Evolutionary conservation across 2,329 filamentous ascomycete species (phyloP).

Genomic region (Graphilbum fragrans): DNA sequence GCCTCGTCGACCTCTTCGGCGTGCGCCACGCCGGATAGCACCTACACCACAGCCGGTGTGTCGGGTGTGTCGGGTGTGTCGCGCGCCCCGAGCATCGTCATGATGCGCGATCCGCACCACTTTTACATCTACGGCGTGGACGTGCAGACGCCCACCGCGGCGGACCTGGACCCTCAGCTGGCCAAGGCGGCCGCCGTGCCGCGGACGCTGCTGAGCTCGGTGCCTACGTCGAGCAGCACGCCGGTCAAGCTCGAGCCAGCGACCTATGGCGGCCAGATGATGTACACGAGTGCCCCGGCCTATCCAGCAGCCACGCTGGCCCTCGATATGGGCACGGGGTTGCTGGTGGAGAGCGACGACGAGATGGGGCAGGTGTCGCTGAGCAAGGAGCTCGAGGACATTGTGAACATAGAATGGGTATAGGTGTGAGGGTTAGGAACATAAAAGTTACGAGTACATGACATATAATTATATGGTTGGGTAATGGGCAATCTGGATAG

Average conservation of each 20-base stretch:
- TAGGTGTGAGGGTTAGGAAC: too few relatives aligned
- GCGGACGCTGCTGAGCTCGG: too few relatives aligned
- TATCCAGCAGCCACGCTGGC: not conserved
- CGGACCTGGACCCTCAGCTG: too few relatives aligned
- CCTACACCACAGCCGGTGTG: not conserved
- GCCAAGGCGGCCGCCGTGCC: too few relatives aligned
- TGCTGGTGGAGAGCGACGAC: not conserved
- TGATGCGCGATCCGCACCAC: conserved; percentile 1
- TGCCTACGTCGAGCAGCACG: too few relatives aligned
- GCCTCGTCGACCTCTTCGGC: not conserved
- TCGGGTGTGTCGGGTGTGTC: not conserved
- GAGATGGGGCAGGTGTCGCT: not conserved
- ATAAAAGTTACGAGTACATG: too few relatives aligned
- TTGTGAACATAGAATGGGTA: conserved; percentile 1
- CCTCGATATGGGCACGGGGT: not conserved
- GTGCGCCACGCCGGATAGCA: not conserved
- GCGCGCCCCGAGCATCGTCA: not conserved
- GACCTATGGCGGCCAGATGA: too few relatives aligned
- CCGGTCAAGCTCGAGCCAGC: too few relatives aligned
- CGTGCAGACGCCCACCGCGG: not conserved
- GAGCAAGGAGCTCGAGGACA: conserved; percentile 1
- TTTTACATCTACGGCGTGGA: conserved; percentile 6
- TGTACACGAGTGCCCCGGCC: too few relatives aligned
- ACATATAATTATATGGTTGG: too few relatives aligned
- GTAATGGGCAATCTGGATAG: too few relatives aligned